Conservation (phyloP, 768 basidiomycete genomes). For the Hericium rajendrae region DNA sequence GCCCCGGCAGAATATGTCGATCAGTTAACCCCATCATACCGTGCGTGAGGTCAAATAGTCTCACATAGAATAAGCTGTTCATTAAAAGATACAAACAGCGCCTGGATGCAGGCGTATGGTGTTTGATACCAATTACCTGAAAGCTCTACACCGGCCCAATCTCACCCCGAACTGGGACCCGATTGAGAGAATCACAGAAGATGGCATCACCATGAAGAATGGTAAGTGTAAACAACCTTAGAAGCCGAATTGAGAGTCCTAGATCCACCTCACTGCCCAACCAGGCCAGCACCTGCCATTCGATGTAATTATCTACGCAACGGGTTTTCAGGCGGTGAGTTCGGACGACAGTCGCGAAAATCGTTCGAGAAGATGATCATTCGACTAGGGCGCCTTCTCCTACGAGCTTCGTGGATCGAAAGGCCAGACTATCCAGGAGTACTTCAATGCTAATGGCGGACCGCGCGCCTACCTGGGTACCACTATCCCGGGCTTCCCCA, state of each 20-base stretch:
- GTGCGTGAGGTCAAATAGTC: slow-evolving; percentile 6
- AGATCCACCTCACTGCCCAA: background rate
- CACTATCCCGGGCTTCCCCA: slow-evolving; percentile 26
- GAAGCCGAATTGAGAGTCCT: too few relatives aligned
- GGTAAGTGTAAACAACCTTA: slow-evolving; percentile 2
- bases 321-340: slow-evolving; percentile 23
- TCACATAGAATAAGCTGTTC: background rate
- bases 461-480: slow-evolving; percentile 26
- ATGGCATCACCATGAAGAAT: slow-evolving; percentile 19
- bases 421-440: slow-evolving; percentile 19
- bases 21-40: slow-evolving; percentile 20
- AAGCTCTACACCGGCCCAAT: slow-evolving; percentile 21
- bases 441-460: slow-evolving; percentile 21
- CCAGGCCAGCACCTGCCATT: slow-evolving; percentile 21
- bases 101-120: slow-evolving; percentile 22
- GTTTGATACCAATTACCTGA: slow-evolving; percentile 24
- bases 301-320: slow-evolving; percentile 26
- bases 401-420: slow-evolving; percentile 15
- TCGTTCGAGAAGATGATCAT: too few relatives aligned
- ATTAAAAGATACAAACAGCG: slow-evolving; percentile 5
- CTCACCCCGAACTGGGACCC: slow-evolving; percentile 17
- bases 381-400: too few relatives aligned
- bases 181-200: slow-evolving; percentile 11
- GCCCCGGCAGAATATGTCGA: slow-evolving; percentile 22
- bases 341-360: too few relatives aligned